Conservation (phyloP, 441 rosid genomes). For the Manihot esculenta region DNA sequence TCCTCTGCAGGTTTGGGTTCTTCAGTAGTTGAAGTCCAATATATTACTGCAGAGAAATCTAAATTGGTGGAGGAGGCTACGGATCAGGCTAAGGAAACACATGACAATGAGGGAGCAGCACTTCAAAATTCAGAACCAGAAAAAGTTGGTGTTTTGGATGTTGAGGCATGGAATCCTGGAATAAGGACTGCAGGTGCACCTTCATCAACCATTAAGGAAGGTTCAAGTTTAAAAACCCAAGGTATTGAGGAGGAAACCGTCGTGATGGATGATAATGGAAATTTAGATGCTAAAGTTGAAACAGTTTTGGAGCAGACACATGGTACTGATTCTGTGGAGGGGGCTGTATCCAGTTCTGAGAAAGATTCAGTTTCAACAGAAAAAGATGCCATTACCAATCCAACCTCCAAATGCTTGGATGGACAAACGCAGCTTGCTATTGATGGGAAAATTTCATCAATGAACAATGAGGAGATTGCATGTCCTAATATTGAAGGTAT, state of each 20-base stretch:
- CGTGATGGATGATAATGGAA: slow-evolving; percentile 18
- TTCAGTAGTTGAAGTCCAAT: slow-evolving; percentile 10
- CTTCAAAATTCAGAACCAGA: slow-evolving; percentile 13
- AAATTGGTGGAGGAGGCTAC: slow-evolving; percentile 13
- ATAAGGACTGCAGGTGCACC: slow-evolving; percentile 14
- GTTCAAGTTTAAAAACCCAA: slow-evolving; percentile 19
- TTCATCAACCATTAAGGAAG: slow-evolving; percentile 21
- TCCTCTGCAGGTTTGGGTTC: slow-evolving; percentile 3
- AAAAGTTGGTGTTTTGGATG: slow-evolving; percentile 20
- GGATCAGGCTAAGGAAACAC: slow-evolving; percentile 15
- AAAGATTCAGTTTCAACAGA: slow-evolving; percentile 17
- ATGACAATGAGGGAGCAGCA: slow-evolving; percentile 21
- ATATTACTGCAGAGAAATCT: slow-evolving; percentile 10
- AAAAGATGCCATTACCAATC: slow-evolving; percentile 22
- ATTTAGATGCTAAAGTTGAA: slow-evolving; percentile 22
- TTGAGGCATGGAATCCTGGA: slow-evolving; percentile 18
- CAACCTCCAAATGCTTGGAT: slow-evolving; percentile 19
- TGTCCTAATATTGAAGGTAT: slow-evolving; percentile 41
- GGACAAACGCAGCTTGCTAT: slow-evolving; percentile 30
- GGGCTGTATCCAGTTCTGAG: slow-evolving; percentile 14
- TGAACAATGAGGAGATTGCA: slow-evolving; percentile 29
- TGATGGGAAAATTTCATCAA: slow-evolving; percentile 31
- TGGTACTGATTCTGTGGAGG: slow-evolving; percentile 18
- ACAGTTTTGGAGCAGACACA: slow-evolving; percentile 6
- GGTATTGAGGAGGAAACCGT: slow-evolving; percentile 25